phyloP scores from a whole-genome alignment of 1,284 basidiomycete species.

The Ceraceosorus bombacis region DNA sequence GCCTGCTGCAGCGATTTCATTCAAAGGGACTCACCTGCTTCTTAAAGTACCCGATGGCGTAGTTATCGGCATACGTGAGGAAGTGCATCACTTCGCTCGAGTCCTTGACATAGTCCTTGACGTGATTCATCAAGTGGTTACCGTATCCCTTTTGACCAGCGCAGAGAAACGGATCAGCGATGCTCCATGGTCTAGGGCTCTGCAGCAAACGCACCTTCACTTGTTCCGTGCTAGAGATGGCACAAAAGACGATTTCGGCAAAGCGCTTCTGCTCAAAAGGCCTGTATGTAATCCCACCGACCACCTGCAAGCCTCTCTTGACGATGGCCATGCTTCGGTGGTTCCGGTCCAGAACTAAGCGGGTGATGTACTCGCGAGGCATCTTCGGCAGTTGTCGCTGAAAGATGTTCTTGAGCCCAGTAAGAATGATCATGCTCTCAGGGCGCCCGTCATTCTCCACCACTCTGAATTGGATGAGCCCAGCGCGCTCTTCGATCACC shows the following conservation, averaged over 20 bases:
- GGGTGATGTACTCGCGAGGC: slow-evolving; percentile 96
- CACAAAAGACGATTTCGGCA: slow-evolving; percentile 98
- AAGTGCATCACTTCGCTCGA: slow-evolving; percentile 83
- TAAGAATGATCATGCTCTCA: slow-evolving; percentile 65
- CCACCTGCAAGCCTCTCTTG: slow-evolving; percentile 88
- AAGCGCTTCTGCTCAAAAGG: slow-evolving; percentile 92
- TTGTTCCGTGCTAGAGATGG: slow-evolving; percentile 91
- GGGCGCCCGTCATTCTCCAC: slow-evolving; percentile 76
- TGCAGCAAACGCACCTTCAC: slow-evolving; percentile 65
- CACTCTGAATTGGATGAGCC: slow-evolving; percentile 75
- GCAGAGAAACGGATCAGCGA: too few species aligned
- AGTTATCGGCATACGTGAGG: slow-evolving; percentile 97
- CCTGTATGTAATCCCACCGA: slow-evolving; percentile 94
- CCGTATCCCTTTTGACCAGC: slow-evolving; percentile 71
- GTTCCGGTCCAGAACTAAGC: slow-evolving; percentile 85
- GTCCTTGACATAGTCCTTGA: slow-evolving; percentile 82
- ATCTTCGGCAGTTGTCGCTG: slow-evolving; percentile 97
- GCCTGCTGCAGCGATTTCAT: neutral
- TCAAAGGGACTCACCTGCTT: slow-evolving; percentile 59
- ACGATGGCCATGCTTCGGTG: slow-evolving; percentile 89
- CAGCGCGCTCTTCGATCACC: slow-evolving; percentile 69
- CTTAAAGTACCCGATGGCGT: slow-evolving; percentile 96
- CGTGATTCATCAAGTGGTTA: slow-evolving; percentile 96
- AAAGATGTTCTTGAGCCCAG: slow-evolving; percentile 91
- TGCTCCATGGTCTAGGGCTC: too few species aligned